Conservation (phyloP, 495 filamentous ascomycete genomes). For the Tetracladium setigerum region DNA sequence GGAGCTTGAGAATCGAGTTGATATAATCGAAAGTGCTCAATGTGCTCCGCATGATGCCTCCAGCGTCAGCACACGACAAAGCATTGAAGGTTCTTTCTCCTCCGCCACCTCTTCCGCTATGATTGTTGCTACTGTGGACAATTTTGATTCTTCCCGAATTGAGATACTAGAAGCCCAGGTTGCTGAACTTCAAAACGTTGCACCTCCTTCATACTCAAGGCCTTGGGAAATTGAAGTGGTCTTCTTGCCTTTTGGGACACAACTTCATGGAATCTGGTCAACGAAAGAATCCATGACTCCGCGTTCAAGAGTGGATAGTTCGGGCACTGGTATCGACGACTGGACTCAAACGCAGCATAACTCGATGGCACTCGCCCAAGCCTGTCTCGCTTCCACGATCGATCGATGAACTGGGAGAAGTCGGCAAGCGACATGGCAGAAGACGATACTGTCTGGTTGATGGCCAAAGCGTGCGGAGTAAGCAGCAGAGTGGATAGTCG, state of each 20-base stretch:
- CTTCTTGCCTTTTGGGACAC: constrained; percentile 53
- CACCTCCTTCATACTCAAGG: constrained; percentile 44
- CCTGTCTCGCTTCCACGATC: constrained; percentile 20
- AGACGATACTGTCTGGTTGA: constrained; percentile 15
- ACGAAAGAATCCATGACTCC: constrained; percentile 38
- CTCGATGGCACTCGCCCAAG: constrained; percentile 33
- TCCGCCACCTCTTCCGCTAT: constrained; percentile 37
- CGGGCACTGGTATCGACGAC: constrained; percentile 31
- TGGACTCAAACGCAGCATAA: constrained; percentile 50
- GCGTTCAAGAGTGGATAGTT: constrained; percentile 29
- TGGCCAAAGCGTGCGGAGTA: constrained; percentile 48
- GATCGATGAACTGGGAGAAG: constrained; percentile 36
- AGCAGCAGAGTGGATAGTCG: constrained; percentile 49
- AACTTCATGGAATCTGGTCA: constrained; percentile 56
- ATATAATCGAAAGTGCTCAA: constrained; percentile 47
- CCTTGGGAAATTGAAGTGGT: constrained; percentile 65
- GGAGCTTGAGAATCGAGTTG: constrained; percentile 54
- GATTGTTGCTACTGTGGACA: constrained; percentile 14
- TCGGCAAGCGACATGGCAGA: constrained; percentile 28
- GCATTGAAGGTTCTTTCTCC: constrained; percentile 16
- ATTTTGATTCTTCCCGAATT: constrained; percentile 38
- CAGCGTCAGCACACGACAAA: constrained; percentile 28
- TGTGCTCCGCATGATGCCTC: constrained; percentile 36
- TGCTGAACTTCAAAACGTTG: constrained; percentile 42
- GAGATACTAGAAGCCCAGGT: constrained; percentile 49